Conservation (phyloP, 2,329 filamentous ascomycete genomes). For the Colletotrichum horii region DNA sequence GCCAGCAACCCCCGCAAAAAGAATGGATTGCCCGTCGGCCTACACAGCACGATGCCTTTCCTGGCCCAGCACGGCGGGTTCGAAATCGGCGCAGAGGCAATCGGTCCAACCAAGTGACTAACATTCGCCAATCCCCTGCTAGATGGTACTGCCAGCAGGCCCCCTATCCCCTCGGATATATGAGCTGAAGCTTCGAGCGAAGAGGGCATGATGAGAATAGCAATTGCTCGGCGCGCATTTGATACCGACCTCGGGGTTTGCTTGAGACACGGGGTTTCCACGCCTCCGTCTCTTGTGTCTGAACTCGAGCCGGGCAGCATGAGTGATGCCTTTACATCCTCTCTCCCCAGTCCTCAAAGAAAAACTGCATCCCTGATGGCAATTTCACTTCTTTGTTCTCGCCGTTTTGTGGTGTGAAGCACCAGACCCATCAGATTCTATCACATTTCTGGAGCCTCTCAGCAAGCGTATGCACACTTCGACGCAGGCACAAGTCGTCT, state of each 20-base stretch:
- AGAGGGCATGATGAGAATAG: not conserved
- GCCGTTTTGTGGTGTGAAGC: not conserved
- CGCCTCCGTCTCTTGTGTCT: not conserved
- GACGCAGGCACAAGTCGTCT: slow-evolving; percentile 12
- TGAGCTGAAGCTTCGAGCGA: not conserved
- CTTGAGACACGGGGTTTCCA: not conserved
- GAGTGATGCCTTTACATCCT: not conserved
- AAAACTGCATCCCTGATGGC: not conserved
- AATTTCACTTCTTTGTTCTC: not conserved
- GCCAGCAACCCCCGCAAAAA: not conserved
- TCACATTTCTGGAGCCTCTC: not conserved
- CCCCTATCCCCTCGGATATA: not conserved
- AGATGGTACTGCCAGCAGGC: not conserved
- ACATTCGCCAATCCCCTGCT: not conserved
- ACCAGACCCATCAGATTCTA: not conserved
- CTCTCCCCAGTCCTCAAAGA: not conserved
- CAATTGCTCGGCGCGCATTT: not conserved
- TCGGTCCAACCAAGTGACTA: not conserved
- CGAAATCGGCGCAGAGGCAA: not conserved
- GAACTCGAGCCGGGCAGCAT: not conserved
- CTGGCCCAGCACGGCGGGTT: not conserved
- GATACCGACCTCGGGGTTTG: not conserved
- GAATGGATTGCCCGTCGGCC: not conserved
- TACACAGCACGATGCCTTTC: not conserved
- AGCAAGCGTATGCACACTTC: not conserved